phyloP scores from a whole-genome alignment of 2,329 filamentous ascomycete genomes.

The Fusarium sororula region DNA sequence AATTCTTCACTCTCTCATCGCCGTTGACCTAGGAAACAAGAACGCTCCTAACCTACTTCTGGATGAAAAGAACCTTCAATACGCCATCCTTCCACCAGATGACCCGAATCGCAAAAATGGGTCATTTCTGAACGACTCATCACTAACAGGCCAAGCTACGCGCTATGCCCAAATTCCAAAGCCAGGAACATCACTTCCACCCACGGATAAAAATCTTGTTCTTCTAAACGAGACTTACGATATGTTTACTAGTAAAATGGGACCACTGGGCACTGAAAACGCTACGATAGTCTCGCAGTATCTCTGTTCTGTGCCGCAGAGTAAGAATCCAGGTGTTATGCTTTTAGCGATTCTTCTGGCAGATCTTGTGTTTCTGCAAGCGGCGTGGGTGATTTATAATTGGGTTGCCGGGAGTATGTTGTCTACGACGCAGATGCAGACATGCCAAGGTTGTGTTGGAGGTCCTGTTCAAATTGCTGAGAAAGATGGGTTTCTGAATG shows the following conservation, averaged over 20 bases:
- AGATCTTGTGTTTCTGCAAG: slow-evolving; percentile 26
- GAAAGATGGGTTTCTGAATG: neutral
- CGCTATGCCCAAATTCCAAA: slow-evolving; percentile 6
- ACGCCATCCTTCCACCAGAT: slow-evolving; percentile 16
- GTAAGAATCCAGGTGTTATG: slow-evolving; percentile 20
- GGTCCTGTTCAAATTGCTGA: neutral
- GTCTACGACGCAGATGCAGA: neutral
- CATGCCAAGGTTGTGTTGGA: slow-evolving; percentile 1
- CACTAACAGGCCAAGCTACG: neutral
- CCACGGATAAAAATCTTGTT: neutral
- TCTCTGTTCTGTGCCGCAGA: slow-evolving; percentile 19
- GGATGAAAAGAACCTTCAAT: neutral
- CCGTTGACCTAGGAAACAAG: slow-evolving; percentile 16
- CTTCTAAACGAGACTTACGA: slow-evolving; percentile 14
- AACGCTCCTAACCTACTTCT: neutral
- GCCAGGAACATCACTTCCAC: neutral
- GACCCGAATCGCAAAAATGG: slow-evolving; percentile 7
- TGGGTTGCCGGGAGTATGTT: slow-evolving; percentile 4
- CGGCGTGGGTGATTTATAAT: slow-evolving; percentile 17
- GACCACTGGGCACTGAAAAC: neutral
- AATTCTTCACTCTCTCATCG: slow-evolving; percentile 16
- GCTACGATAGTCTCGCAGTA: slow-evolving; percentile 21
- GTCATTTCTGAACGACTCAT: neutral
- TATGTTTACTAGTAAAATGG: neutral
- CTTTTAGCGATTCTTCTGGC: slow-evolving; percentile 16